Evolutionary conservation across 768 basidiomycete species (phyloP), one percentile per base, ranked within the genome.

Genomic region (Holtermannia corniformis): DNA sequence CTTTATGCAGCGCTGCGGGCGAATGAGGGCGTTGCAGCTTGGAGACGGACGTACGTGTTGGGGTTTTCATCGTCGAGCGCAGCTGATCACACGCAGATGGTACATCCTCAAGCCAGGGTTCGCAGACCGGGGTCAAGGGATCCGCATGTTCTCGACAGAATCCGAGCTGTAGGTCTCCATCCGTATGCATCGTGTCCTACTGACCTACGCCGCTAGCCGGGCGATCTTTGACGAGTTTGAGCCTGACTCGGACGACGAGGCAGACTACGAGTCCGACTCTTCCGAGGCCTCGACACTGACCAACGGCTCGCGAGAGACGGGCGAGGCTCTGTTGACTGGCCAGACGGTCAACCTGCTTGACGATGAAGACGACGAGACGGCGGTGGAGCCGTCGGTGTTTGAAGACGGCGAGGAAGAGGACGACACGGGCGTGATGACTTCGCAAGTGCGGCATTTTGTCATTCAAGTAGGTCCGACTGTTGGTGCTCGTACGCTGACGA

Each of bases 21-120:
- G 26, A 66, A 74, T 11, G 67, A 69, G 41, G 55, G 52, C 2
- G 47, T 49, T 19, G 58, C 60, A 24, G 68, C 67, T 20, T 58
- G 64, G 1, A 50, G 60, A 5, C 49, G 50, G 41, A 75, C 60
- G 63, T 65, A 50, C 48, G 64, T 60, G 25, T 20, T n/a, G n/a
- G 28, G 44, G 12, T 25, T 5, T 5, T 12, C 5, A 27, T n/a
- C n/a, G 25, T 32, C 27, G 20, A 11, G 13, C 16, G 41, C 28
- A 20, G n/a, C 43, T 27, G 25, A 19, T 5, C 19, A 43, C 13
- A 41, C 41, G 14, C 23, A 70, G 67, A 47, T 96, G 93, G 93
- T 97, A 84, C 80, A 93, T 99, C 56, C 74, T 99, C 48, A 99
- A 99, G 74, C 92, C 95, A 44, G 88, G 90, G 16, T 93, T 99